Base-by-base conservation (phyloP, 1,284 basidiomycete genomes). In the Papiliotrema fonsecae region DNA sequence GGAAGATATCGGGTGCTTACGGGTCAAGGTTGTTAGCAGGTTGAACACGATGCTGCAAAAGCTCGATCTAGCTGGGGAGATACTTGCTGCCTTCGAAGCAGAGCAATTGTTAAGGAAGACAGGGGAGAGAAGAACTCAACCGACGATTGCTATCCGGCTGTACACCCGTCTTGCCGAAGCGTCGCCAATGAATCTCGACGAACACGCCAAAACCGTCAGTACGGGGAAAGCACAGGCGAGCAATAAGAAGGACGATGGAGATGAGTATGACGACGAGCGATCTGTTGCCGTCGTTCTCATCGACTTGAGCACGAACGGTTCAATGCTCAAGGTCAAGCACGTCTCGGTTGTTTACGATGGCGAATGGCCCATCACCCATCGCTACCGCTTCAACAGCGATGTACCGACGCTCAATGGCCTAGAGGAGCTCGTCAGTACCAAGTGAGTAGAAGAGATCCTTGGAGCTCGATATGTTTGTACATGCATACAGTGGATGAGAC, bases 281-380 rank as follows among this genome's bases (percentile, higher is more conserved):
- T 38, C 45, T 9, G 50, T 38, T 5, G 62, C 60, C 16, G 49
- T 55, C 14, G 39, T 61, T 18, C 22, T 61, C 10, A 38, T 64
- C 19, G 58, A 61, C 22, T 16, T 42, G 5, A 21, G 36, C n/a
- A 22, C 2, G 10, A 6, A n/a, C 4, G 3, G 13, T 5, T 7
- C 13, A 9, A 7, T 13, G 3, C 19, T 43, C 19, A 49, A 38
- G 32, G 22, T 54, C 10, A 57, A 51, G 34, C 45, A 47, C 27
- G 43, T 55, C 2, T 30, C 45, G 6, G 52, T 58, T 2, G 38
- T 55, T 26, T 64, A 58, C 32, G 45, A 56, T 13, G 56, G 45
- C 3, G 62, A 61, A 41, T 53, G 52, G 50, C 60, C 56, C 7
- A 42, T 61, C 4, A 35, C 31, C 5, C 62, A 64, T 49, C 44